These are phyloP conservation scores for Coffea humblotiana DNA, from an alignment of 305 asterid species.

Conservation along the genomic window DNA sequence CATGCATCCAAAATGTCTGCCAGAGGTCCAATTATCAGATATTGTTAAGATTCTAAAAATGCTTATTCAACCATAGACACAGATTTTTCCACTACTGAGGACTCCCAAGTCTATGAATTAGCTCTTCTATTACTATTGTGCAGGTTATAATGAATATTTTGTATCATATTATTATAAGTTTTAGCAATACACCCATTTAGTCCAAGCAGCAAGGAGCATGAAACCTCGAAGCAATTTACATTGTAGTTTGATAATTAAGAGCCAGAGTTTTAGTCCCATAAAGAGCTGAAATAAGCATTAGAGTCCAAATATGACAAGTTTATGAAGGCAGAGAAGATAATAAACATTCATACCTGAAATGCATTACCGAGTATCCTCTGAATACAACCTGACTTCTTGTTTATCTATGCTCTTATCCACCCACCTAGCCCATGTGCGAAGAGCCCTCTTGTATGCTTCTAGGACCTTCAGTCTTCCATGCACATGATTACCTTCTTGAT, in stretches of 20 bases:
- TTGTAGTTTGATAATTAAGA: not conserved
- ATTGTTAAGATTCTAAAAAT: not conserved
- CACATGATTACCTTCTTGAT: conserved; percentile 87
- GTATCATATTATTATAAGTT: not conserved
- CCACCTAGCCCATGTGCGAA: conserved; percentile 83
- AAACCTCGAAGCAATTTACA: not conserved
- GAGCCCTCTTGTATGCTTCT: conserved; percentile 86
- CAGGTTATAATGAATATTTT: not conserved
- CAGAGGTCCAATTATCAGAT: not conserved
- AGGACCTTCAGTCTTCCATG: conserved; percentile 75
- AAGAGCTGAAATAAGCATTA: not conserved
- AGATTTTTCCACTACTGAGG: not conserved
- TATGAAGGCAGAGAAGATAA: conserved; percentile 9
- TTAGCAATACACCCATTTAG: not conserved
- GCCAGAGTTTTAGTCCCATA: too few species aligned
- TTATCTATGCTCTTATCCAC: conserved; percentile 63
- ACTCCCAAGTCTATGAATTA: not conserved
- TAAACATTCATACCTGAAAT: conserved; percentile 65
- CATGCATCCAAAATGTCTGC: not conserved
- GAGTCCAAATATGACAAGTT: not conserved
- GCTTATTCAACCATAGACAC: not conserved
- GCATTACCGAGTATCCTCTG: conserved; percentile 87
- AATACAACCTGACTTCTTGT: conserved; percentile 63
- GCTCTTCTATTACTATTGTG: too few species aligned
- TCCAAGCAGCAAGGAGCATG: too few species aligned